These are phyloP conservation scores for Salicornia ramosissima DNA, from an alignment of 148 eudicot genomes.

Conservation along the genomic window DNA sequence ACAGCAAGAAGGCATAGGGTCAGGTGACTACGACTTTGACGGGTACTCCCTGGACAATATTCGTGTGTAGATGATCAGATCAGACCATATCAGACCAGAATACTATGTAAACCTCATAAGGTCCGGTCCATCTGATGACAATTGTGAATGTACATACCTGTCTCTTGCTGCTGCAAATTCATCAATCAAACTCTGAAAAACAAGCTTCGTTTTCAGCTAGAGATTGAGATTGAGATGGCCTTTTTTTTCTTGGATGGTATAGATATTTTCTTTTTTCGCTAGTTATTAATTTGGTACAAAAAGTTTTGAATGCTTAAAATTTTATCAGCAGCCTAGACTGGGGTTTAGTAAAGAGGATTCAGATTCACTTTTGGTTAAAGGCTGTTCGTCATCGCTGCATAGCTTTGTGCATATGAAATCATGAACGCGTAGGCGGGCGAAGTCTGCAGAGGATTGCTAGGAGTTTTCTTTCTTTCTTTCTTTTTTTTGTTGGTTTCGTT, in stretches of 20 bases:
- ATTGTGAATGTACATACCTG: constrained; percentile 41
- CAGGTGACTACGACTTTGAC: constrained; percentile 56
- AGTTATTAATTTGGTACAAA: constrained; percentile 14
- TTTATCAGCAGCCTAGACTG: constrained; percentile 18
- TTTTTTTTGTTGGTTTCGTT: not conserved
- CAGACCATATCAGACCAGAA: too few relatives aligned
- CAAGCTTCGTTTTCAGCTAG: constrained; percentile 15
- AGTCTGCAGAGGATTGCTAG: constrained; percentile 31
- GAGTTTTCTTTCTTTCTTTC: constrained; percentile 11
- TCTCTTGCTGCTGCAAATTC: constrained; percentile 21
- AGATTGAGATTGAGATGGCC: constrained; percentile 7
- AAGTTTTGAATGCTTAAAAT: constrained; percentile 16
- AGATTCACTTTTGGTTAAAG: constrained; percentile 3
- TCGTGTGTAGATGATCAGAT: constrained; percentile 30
- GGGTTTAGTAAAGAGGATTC: not conserved
- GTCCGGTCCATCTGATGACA: constrained; percentile 12
- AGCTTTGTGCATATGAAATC: constrained; percentile 30
- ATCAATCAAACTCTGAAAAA: constrained; percentile 1
- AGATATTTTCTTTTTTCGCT: not conserved
- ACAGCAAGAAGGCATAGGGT: constrained; percentile 60
- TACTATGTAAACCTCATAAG: too few relatives aligned
- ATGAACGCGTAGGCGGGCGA: constrained; percentile 23
- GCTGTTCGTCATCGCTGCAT: constrained; percentile 17
- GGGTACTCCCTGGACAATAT: constrained; percentile 58
- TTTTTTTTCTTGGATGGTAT: constrained; percentile 22